phyloP scores from a whole-genome alignment of 768 basidiomycete species.

The Suillus decipiens region DNA sequence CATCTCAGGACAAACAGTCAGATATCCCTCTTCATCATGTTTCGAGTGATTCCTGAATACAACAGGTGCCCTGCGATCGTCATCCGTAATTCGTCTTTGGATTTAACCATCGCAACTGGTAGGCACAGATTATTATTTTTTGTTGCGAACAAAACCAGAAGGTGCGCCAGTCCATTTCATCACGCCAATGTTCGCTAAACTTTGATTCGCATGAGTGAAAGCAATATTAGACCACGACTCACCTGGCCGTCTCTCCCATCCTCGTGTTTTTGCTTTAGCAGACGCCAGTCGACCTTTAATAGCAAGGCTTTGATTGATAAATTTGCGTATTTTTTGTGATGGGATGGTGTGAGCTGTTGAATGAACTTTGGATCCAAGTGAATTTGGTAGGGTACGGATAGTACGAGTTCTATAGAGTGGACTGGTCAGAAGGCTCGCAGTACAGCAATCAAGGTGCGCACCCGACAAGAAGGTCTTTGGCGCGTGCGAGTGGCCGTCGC shows the following conservation, averaged over 20 bases:
- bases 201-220: background rate
- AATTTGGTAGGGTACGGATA: constrained; percentile 47
- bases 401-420: constrained; percentile 47
- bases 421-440: constrained; percentile 8
- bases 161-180: constrained; percentile 56
- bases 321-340: constrained; percentile 49
- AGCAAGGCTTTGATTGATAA: constrained; percentile 52
- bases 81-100: background rate
- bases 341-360: constrained; percentile 47
- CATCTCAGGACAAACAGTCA: background rate
- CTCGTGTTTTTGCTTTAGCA: constrained; percentile 38
- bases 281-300: constrained; percentile 39
- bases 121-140: constrained; percentile 10
- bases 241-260: constrained; percentile 67
- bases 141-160: constrained; percentile 47
- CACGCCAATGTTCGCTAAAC: constrained; percentile 55
- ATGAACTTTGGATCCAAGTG: constrained; percentile 29
- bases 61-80: background rate
- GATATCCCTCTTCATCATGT: background rate
- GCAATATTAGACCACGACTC: constrained; percentile 18
- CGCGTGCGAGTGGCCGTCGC: constrained; percentile 33
- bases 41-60: background rate
- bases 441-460: constrained; percentile 24
- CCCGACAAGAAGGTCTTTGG: constrained; percentile 61
- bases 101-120: background rate